phyloP scores from a whole-genome alignment of 768 basidiomycete species.

The Amanita subjunquillea region DNA sequence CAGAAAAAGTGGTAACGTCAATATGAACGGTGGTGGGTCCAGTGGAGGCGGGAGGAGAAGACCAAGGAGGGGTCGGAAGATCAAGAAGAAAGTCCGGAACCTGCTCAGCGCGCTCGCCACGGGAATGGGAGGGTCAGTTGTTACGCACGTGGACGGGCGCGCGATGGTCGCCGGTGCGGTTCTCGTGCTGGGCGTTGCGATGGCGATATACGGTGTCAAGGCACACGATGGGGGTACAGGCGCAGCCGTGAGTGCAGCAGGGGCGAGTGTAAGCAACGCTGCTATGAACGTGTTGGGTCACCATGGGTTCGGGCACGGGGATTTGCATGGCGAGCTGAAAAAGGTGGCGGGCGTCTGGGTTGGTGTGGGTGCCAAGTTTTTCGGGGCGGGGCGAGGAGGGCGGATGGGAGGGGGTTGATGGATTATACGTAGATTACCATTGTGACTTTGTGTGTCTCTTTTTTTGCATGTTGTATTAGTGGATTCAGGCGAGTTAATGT shows the following conservation, averaged over 20 bases:
- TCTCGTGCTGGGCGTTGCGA: conserved; percentile 58
- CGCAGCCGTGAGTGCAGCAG: not conserved
- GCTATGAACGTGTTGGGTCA: conserved; percentile 7
- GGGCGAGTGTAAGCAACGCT: conserved; percentile 8
- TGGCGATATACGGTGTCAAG: conserved; percentile 46
- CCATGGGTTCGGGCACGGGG: conserved; percentile 12
- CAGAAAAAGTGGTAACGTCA: not conserved
- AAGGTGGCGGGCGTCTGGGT: conserved; percentile 17
- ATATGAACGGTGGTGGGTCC: no score
- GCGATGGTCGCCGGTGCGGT: conserved; percentile 56
- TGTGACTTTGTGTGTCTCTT: not conserved
- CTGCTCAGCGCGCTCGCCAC: not conserved
- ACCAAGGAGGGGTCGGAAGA: conserved; percentile 11
- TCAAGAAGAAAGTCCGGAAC: not conserved
- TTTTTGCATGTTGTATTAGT: no score
- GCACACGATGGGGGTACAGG: conserved; percentile 12
- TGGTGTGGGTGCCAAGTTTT: conserved; percentile 9
- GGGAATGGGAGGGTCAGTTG: not conserved
- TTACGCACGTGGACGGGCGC: conserved; percentile 21
- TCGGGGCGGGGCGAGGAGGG: not conserved
- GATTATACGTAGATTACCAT: not conserved
- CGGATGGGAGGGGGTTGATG: conserved; percentile 11
- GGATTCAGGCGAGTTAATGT: no score
- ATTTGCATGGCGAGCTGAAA: conserved; percentile 18
- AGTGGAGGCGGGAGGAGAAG: not conserved